Percentiles rank a stretch among this genome's conserved stretches.
phyloP scores from a whole-genome alignment of 2,329 filamentous ascomycete genomes.

The Claviceps sp. region DNA sequence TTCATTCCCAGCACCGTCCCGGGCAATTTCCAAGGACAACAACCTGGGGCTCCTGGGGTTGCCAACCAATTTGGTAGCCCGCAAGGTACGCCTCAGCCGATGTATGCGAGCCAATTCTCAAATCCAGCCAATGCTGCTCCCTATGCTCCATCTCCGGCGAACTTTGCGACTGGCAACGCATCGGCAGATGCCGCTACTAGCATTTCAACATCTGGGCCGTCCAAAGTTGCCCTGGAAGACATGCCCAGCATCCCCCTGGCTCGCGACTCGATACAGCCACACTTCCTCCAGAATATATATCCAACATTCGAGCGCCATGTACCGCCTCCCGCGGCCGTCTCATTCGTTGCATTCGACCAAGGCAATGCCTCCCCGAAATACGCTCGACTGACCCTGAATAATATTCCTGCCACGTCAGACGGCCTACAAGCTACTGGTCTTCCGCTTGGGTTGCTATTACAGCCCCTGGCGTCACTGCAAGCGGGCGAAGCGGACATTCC shows the following conservation, averaged over 20 bases:
- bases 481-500: slow-evolving; percentile 79
- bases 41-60: slow-evolving; percentile 15
- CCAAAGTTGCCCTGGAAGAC: slow-evolving; percentile 74
- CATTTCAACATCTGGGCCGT: slow-evolving; percentile 19
- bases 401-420: slow-evolving; percentile 73
- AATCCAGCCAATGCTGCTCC: slow-evolving; percentile 35
- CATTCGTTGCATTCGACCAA: slow-evolving; percentile 90
- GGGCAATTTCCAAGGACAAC: slow-evolving; percentile 10
- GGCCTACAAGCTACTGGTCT: slow-evolving; percentile 68
- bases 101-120: slow-evolving; percentile 43
- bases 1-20: slow-evolving; percentile 23
- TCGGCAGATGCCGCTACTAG: slow-evolving; percentile 18
- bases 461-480: slow-evolving; percentile 73
- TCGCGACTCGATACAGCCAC: slow-evolving; percentile 67
- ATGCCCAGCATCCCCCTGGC: slow-evolving; percentile 82
- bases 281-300: slow-evolving; percentile 80
- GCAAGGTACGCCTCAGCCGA: slow-evolving; percentile 28
- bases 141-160: slow-evolving; percentile 16
- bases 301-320: slow-evolving; percentile 92
- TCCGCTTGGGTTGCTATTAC: slow-evolving; percentile 75
- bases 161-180: slow-evolving; percentile 12
- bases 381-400: slow-evolving; percentile 82
- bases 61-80: slow-evolving; percentile 33
- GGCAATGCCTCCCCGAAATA: slow-evolving; percentile 94
- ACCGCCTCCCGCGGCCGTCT: slow-evolving; percentile 74